A percentile compares a stretch with the other conserved stretches of the same genome.
These are phyloP conservation scores for Aspergillus sp. DNA, from an alignment of 2,329 filamentous ascomycete species.

Conservation along the genomic window DNA sequence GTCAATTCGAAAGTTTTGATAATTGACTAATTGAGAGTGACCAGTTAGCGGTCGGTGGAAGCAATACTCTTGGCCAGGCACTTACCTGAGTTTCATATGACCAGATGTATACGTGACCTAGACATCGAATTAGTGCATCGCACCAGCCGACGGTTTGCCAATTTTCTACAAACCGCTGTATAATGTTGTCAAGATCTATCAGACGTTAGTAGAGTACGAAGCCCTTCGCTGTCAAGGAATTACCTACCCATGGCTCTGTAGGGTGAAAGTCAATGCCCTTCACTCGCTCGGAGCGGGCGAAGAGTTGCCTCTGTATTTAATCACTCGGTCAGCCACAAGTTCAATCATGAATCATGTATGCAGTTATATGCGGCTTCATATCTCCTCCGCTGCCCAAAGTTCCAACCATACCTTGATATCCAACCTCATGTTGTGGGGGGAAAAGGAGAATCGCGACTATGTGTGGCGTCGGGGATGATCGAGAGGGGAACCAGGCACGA, in stretches of 20 bases:
- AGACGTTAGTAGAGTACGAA: conserved; percentile 28
- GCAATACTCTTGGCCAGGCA: neutral
- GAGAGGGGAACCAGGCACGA: conserved; percentile 36
- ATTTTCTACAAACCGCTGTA: conserved; percentile 75
- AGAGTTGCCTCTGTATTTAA: conserved; percentile 70
- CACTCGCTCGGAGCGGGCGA: conserved; percentile 90
- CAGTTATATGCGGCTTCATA: conserved; percentile 1
- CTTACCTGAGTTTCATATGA: conserved; percentile 86
- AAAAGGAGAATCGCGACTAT: conserved; percentile 35
- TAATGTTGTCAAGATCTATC: conserved; percentile 79
- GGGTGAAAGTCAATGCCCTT: conserved; percentile 98
- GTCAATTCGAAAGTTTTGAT: conserved; percentile 99
- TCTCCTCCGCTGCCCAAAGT: neutral
- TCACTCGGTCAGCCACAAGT: conserved; percentile 44
- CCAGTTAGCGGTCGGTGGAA: conserved; percentile 26
- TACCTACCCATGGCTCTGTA: conserved; percentile 85
- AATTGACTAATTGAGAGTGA: conserved; percentile 63
- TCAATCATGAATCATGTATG: conserved; percentile 11
- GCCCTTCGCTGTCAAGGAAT: conserved; percentile 7
- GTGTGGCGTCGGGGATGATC: conserved; percentile 41
- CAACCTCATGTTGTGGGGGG: conserved; percentile 57
- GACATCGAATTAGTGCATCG: conserved; percentile 45
- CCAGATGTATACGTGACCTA: conserved; percentile 98
- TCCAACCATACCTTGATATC: conserved; percentile 60
- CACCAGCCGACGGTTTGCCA: conserved; percentile 13